phyloP scores from a whole-genome alignment of 2,329 filamentous ascomycete genomes.

The Nothopassalora personata region DNA sequence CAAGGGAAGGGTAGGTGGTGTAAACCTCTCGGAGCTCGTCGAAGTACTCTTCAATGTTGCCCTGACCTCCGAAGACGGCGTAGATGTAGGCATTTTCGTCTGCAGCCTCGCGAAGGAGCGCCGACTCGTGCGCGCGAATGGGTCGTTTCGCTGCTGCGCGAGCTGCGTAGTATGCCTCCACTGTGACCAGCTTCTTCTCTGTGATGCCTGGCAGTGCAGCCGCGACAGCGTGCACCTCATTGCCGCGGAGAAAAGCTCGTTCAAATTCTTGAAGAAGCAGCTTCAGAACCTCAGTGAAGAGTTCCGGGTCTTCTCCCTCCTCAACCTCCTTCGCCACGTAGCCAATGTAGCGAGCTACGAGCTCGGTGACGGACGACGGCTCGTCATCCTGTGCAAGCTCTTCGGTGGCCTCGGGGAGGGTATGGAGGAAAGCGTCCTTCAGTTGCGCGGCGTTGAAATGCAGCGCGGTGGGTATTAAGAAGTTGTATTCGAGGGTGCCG shows the following conservation, averaged over 20 bases:
- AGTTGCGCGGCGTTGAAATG: constrained; percentile 95
- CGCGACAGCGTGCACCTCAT: constrained; percentile 89
- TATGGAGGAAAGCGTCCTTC: constrained; percentile 81
- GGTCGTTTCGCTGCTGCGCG: constrained; percentile 76
- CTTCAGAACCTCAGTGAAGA: constrained; percentile 88
- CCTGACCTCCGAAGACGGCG: constrained; percentile 92
- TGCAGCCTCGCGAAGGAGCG: constrained; percentile 79
- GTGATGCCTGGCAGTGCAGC: constrained; percentile 83
- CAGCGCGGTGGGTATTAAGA: constrained; percentile 88
- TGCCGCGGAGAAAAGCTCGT: constrained; percentile 86
- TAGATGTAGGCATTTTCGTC: constrained; percentile 82
- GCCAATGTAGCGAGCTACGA: constrained; percentile 89
- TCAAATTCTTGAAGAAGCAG: constrained; percentile 94
- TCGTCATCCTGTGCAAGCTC: constrained; percentile 98
- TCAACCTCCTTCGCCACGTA: constrained; percentile 85
- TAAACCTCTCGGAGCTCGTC: constrained; percentile 92
- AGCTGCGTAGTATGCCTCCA: constrained; percentile 86
- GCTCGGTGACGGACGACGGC: constrained; percentile 88
- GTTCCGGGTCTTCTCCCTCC: constrained; percentile 86
- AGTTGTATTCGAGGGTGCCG: constrained; percentile 91
- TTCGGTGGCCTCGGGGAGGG: constrained; percentile 85
- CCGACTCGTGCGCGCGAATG: constrained; percentile 90
- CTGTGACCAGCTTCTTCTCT: constrained; percentile 84
- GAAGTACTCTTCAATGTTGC: constrained; percentile 99
- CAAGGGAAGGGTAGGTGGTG: constrained; percentile 83